A percentile compares a stretch with the other conserved stretches of the same genome.
Conservation (phyloP, 2,329 filamentous ascomycete genomes). For the Diplocarpon mali region DNA sequence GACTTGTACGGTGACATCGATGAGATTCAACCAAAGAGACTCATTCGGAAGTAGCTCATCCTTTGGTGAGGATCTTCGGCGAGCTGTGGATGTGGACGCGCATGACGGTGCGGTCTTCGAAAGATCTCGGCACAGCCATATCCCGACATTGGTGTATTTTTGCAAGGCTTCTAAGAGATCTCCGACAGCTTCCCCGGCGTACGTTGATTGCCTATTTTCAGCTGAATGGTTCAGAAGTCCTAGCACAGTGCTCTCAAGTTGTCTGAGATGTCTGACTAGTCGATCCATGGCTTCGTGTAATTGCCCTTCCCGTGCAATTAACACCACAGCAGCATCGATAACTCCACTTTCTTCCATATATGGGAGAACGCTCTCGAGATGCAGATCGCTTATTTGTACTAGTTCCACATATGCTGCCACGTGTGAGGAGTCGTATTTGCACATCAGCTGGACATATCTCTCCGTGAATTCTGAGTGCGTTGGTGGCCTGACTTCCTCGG, state of each 20-base stretch:
- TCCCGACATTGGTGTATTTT: slow-evolving; percentile 85
- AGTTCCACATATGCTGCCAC: slow-evolving; percentile 76
- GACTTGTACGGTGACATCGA: slow-evolving; percentile 49
- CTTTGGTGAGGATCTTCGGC: slow-evolving; percentile 34
- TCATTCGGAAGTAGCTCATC: slow-evolving; percentile 42
- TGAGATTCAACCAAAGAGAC: slow-evolving; percentile 47
- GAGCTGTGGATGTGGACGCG: slow-evolving; percentile 35
- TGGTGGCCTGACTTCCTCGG: slow-evolving; percentile 27
- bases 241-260: slow-evolving; percentile 66
- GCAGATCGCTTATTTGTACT: slow-evolving; percentile 66
- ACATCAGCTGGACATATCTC: slow-evolving; percentile 84
- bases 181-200: slow-evolving; percentile 52
- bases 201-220: slow-evolving; percentile 43
- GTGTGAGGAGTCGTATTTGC: slow-evolving; percentile 67
- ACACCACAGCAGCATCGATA: slow-evolving; percentile 82
- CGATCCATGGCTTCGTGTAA: slow-evolving; percentile 74
- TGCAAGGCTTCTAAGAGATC: slow-evolving; percentile 69
- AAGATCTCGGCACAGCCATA: slow-evolving; percentile 89
- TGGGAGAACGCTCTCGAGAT: slow-evolving; percentile 70
- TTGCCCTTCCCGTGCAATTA: slow-evolving; percentile 83
- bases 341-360: slow-evolving; percentile 83
- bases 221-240: slow-evolving; percentile 56
- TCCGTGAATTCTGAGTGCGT: slow-evolving; percentile 57
- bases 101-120: slow-evolving; percentile 43
- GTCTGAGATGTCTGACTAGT: slow-evolving; percentile 68